Evolutionary conservation across 495 filamentous ascomycete species (phyloP).

Genomic region (Neurospora discreta): DNA sequence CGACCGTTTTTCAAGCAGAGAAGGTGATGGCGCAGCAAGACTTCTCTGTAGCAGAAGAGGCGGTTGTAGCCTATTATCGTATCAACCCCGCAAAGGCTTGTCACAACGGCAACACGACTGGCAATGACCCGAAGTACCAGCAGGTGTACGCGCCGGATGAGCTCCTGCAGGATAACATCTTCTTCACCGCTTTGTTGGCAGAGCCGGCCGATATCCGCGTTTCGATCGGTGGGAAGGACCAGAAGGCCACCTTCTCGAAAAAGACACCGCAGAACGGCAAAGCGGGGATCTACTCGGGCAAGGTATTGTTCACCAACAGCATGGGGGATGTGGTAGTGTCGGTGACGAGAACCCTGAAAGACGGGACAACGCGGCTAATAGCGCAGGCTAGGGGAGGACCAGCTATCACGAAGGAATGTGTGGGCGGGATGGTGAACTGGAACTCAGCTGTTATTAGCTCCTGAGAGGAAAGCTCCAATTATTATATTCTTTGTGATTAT

Average conservation of each 20-base stretch:
- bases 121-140: conserved; percentile 5
- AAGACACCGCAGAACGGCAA: conserved; percentile 2
- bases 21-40: neutral
- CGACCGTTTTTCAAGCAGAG: neutral
- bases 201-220: conserved; percentile 8
- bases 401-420: neutral
- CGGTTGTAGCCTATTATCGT: conserved; percentile 8
- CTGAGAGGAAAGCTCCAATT: neutral
- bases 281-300: conserved; percentile 10
- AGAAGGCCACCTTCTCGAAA: neutral
- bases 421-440: neutral
- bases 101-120: conserved; percentile 9
- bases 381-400: neutral
- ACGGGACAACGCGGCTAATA: neutral
- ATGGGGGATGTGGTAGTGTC: conserved; percentile 13
- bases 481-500: too few relatives aligned
- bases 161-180: conserved; percentile 14
- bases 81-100: conserved; percentile 12
- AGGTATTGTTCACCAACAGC: conserved; percentile 8
- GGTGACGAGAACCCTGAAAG: neutral
- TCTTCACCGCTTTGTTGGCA: conserved; percentile 12
- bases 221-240: conserved; percentile 7
- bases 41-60: neutral
- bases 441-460: neutral
- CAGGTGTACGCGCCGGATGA: conserved; percentile 4